These are phyloP conservation scores for Diaporthe sp. DNA, from an alignment of 2,329 filamentous ascomycete genomes.

Conservation along the genomic window DNA sequence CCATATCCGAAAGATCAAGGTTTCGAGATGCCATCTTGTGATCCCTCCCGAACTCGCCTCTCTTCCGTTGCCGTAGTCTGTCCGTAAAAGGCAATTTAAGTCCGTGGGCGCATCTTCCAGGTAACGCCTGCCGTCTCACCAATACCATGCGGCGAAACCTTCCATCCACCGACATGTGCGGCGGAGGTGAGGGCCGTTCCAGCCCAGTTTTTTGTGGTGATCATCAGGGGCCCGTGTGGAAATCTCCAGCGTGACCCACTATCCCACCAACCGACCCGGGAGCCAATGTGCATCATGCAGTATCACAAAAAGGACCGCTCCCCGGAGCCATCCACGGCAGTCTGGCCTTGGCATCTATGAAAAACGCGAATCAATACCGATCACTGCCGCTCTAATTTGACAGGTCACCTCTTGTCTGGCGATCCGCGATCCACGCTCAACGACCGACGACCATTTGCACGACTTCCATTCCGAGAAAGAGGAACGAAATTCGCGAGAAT, in stretches of 20 bases:
- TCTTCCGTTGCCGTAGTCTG: neutral
- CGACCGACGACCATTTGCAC: neutral
- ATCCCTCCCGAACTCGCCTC: neutral
- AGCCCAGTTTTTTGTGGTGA: conserved; percentile 2
- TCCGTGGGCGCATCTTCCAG: conserved; percentile 3
- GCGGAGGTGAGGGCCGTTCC: conserved; percentile 4
- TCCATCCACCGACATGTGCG: neutral
- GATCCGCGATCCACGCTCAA: conserved; percentile 15
- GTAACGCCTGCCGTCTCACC: conserved; percentile 8
- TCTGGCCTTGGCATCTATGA: conserved; percentile 10
- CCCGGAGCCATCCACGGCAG: conserved; percentile 17
- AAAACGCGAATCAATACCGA: conserved; percentile 7
- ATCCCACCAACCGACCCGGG: neutral
- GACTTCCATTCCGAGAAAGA: neutral
- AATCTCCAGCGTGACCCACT: conserved; percentile 10
- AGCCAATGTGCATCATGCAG: conserved; percentile 10
- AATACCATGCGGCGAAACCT: neutral
- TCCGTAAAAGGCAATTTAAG: neutral
- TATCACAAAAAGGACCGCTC: conserved; percentile 24
- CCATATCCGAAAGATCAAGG: conserved; percentile 11
- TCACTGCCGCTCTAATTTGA: conserved; percentile 9
- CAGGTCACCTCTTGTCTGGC: neutral
- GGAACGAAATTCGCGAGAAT: neutral
- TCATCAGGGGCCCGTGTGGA: conserved; percentile 29
- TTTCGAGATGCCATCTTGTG: conserved; percentile 6